Percentiles rank a stretch among this genome's conserved stretches.
These are phyloP conservation scores for Discostella stelligera DNA, from an alignment of 352 stramenopile genomes.

Conservation along the genomic window DNA sequence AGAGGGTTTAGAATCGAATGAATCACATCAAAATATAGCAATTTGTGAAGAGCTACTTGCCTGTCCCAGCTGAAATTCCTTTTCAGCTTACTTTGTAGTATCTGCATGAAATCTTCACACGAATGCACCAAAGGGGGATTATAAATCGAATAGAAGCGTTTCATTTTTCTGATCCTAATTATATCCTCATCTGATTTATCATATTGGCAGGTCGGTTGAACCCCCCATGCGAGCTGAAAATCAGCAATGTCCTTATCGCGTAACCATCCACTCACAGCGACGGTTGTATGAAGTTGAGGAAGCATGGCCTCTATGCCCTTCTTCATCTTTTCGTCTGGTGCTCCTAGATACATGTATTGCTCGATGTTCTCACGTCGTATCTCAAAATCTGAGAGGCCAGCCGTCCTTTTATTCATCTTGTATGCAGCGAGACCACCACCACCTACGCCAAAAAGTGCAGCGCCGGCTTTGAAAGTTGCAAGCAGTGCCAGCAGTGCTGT, in stretches of 20 bases:
- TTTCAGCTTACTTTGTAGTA: constrained; percentile 24
- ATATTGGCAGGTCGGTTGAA: constrained; percentile 34
- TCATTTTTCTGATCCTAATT: constrained; percentile 31
- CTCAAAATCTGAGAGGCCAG: constrained; percentile 60
- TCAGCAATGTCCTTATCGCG: constrained; percentile 46
- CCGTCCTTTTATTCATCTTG: constrained; percentile 68
- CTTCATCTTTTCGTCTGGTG: constrained; percentile 47
- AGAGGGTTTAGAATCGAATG: constrained; percentile 5
- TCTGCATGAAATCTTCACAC: constrained; percentile 42
- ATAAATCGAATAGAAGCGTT: constrained; percentile 50
- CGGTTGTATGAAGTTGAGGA: constrained; percentile 42
- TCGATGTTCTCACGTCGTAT: constrained; percentile 58
- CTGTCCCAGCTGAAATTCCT: constrained; percentile 41
- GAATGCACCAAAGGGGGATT: constrained; percentile 38
- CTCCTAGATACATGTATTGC: constrained; percentile 49
- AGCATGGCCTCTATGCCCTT: constrained; percentile 43
- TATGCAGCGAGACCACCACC: constrained; percentile 60
- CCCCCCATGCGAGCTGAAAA: constrained; percentile 49
- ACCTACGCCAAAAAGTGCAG: constrained; percentile 65
- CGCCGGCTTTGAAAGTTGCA: constrained; percentile 49
- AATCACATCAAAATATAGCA: background rate
- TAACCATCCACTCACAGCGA: constrained; percentile 52
- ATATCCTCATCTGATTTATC: constrained; percentile 27
- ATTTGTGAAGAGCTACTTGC: background rate
- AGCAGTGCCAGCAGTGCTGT: constrained; percentile 43